Evolutionary conservation across 2,329 filamentous ascomycete genomes (phyloP).

Genomic region (Davidsoniella neocaledoniae): DNA sequence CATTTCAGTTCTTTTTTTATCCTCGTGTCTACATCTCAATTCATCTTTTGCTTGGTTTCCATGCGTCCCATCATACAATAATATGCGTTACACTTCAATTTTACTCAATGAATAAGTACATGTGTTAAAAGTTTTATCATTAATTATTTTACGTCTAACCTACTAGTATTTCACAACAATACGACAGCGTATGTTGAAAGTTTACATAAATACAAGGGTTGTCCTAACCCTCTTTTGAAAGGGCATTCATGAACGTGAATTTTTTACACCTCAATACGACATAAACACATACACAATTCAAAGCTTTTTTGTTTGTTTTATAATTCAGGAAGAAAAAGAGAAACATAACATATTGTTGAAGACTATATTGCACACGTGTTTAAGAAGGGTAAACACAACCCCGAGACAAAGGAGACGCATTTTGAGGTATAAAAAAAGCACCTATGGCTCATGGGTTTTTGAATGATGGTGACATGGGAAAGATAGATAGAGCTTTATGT

Average conservation of each 20-base stretch:
- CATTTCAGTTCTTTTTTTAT: background rate
- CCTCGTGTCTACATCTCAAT: no score
- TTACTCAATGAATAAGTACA: no score
- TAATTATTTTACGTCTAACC: no score
- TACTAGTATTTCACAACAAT: no score
- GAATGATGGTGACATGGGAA: background rate
- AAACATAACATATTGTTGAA: conserved; percentile 1
- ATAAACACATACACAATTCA: background rate
- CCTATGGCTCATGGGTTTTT: background rate
- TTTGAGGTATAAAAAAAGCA: background rate
- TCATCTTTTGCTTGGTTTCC: no score
- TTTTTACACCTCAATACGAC: background rate
- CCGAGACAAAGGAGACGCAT: conserved; percentile 22
- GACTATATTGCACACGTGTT: conserved; percentile 19
- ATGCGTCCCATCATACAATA: no score
- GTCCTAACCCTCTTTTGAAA: no score
- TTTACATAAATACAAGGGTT: no score
- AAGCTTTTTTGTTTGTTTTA: background rate
- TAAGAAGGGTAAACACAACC: conserved; percentile 41
- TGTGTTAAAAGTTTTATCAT: no score
- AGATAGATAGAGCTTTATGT: background rate
- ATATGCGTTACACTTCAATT: no score
- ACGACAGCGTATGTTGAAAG: no score
- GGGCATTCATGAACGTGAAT: background rate
- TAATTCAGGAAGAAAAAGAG: background rate